A percentile compares a stretch with the other conserved stretches of the same genome.
Conservation (phyloP, 1,284 basidiomycete species). For the Melanopsichium pennsylvanicum region DNA sequence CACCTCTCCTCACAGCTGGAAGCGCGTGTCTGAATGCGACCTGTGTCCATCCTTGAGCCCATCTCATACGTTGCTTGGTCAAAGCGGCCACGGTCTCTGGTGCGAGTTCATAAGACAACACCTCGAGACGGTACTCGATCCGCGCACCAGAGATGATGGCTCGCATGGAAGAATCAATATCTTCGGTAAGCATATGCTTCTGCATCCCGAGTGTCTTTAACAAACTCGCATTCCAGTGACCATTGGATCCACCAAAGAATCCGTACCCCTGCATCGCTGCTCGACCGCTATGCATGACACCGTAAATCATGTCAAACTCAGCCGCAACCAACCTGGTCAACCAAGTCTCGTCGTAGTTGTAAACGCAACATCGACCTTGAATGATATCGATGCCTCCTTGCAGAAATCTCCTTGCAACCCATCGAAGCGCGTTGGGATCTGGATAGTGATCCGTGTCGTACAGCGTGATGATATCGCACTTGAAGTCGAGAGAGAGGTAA, state of each 20-base stretch:
- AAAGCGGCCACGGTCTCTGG: slow-evolving; percentile 50
- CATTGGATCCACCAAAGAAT: slow-evolving; percentile 60
- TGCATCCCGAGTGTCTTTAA: slow-evolving; percentile 55
- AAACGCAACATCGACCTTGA: slow-evolving; percentile 58
- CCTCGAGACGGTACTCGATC: slow-evolving; percentile 56
- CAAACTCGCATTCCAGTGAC: slow-evolving; percentile 59
- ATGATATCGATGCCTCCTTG: slow-evolving; percentile 60
- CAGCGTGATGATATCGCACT: slow-evolving; percentile 56
- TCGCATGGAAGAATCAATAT: slow-evolving; percentile 58
- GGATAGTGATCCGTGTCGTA: slow-evolving; percentile 60
- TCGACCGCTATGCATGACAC: slow-evolving; percentile 56
- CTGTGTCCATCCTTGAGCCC: slow-evolving; percentile 62
- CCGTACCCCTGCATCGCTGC: slow-evolving; percentile 54
- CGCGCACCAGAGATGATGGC: slow-evolving; percentile 59
- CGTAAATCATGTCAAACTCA: slow-evolving; percentile 61
- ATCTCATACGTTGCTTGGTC: slow-evolving; percentile 56
- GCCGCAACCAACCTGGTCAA: slow-evolving; percentile 48
- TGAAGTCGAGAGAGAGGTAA: slow-evolving; percentile 50
- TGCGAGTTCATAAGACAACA: slow-evolving; percentile 56
- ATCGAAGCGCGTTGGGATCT: slow-evolving; percentile 52
- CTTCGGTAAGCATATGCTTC: slow-evolving; percentile 60
- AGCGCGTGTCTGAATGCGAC: slow-evolving; percentile 55
- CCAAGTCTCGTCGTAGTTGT: slow-evolving; percentile 56
- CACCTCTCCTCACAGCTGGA: slow-evolving; percentile 45
- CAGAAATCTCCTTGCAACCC: slow-evolving; percentile 52